Evolutionary conservation across 2,329 filamentous ascomycete species (phyloP).

Genomic region (Beauveria asiatica): DNA sequence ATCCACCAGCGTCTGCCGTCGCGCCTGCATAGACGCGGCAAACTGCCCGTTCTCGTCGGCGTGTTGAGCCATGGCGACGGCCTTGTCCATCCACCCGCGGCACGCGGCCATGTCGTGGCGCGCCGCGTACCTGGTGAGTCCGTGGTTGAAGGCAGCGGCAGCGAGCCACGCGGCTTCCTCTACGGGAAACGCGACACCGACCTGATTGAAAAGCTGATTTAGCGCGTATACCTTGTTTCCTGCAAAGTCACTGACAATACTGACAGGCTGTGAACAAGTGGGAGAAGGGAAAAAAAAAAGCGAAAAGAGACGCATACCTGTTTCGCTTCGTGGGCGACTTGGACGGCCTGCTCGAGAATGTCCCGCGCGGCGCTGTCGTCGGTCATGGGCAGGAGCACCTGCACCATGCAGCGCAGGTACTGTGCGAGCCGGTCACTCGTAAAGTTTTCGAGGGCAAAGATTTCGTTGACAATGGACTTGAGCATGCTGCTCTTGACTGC

Average conservation of each 20-base stretch:
- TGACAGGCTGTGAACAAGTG: no score
- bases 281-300: not conserved
- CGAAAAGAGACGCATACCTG: slow-evolving; percentile 31
- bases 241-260: no score
- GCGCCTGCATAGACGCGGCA: slow-evolving; percentile 34
- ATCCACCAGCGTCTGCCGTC: slow-evolving; percentile 32
- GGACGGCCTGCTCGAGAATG: slow-evolving; percentile 55
- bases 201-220: slow-evolving; percentile 22
- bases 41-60: slow-evolving; percentile 45
- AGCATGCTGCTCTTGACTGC: slow-evolving; percentile 45
- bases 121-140: slow-evolving; percentile 54
- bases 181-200: slow-evolving; percentile 46
- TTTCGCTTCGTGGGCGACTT: slow-evolving; percentile 41
- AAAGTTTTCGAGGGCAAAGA: slow-evolving; percentile 49
- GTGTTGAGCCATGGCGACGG: slow-evolving; percentile 52
- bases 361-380: slow-evolving; percentile 48
- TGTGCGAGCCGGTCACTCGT: slow-evolving; percentile 56
- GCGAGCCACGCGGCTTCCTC: slow-evolving; percentile 72
- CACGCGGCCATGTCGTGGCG: slow-evolving; percentile 43
- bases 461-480: slow-evolving; percentile 61
- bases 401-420: slow-evolving; percentile 73
- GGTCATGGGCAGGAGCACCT: slow-evolving; percentile 47
- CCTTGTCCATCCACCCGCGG: slow-evolving; percentile 53
- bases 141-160: slow-evolving; percentile 60
- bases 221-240: no score